phyloP scores from a whole-genome alignment of 2,329 filamentous ascomycete genomes.

The Colletotrichum godetiae region DNA sequence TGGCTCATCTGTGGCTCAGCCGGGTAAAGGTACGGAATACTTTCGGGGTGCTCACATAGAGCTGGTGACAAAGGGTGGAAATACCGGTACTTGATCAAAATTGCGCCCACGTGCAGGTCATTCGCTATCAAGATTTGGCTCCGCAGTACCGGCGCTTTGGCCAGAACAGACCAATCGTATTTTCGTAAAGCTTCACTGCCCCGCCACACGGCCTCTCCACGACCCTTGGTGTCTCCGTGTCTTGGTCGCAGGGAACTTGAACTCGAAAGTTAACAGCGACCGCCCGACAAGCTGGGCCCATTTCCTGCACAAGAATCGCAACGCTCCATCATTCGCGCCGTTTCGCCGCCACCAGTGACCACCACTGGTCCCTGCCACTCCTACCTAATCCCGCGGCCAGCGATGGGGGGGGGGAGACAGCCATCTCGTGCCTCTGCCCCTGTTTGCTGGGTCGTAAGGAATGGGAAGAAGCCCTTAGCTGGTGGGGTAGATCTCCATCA shows the following conservation, averaged over 20 bases:
- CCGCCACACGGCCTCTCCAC: slow-evolving; percentile 32
- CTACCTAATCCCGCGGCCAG: slow-evolving; percentile 2
- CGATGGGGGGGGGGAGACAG: slow-evolving; percentile 8
- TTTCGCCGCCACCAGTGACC: neutral
- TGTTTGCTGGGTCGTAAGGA: neutral
- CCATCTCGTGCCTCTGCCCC: neutral
- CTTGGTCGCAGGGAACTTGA: neutral
- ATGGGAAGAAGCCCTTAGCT: slow-evolving; percentile 16
- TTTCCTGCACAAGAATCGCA: neutral
- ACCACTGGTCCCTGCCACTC: neutral
- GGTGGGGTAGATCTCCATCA: slow-evolving; percentile 27
- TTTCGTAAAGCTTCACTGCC: slow-evolving; percentile 11
- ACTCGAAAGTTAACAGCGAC: slow-evolving; percentile 3
- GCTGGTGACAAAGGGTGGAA: neutral
- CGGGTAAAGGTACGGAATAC: neutral
- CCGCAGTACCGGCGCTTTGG: slow-evolving; percentile 15
- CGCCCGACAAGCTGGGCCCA: neutral
- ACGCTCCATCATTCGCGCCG: slow-evolving; percentile 10
- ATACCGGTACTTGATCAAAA: slow-evolving; percentile 5
- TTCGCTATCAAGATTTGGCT: slow-evolving; percentile 17
- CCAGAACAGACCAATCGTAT: slow-evolving; percentile 18
- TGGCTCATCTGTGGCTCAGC: slow-evolving; percentile 16
- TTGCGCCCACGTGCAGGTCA: slow-evolving; percentile 24
- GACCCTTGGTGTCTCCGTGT: slow-evolving; percentile 24
- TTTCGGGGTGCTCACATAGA: neutral